Conservation (phyloP, 2,329 filamentous ascomycete species). For the Aspergillus piperis region DNA sequence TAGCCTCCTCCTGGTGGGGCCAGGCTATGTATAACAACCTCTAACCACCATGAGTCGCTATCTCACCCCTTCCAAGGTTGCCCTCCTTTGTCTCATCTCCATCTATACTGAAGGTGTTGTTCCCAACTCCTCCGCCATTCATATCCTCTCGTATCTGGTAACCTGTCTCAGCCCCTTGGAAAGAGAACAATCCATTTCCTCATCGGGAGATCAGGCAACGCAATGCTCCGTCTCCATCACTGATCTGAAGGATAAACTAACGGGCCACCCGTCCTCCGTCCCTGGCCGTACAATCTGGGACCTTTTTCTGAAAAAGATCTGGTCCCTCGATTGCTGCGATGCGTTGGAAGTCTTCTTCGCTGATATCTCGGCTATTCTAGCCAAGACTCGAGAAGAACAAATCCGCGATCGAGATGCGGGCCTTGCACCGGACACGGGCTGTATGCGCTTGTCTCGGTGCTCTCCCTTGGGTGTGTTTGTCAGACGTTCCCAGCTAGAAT, state of each 20-base stretch:
- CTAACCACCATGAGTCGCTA: constrained; percentile 68
- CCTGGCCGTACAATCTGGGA: constrained; percentile 87
- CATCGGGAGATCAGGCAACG: constrained; percentile 28
- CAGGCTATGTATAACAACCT: constrained; percentile 5
- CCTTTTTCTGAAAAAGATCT: constrained; percentile 75
- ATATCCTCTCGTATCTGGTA: constrained; percentile 77
- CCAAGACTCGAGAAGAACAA: constrained; percentile 63
- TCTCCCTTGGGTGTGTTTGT: constrained; percentile 83
- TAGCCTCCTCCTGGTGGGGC: neutral
- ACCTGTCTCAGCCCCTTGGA: constrained; percentile 61
- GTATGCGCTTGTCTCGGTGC: constrained; percentile 66
- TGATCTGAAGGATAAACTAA: constrained; percentile 52
- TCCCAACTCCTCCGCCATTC: constrained; percentile 68
- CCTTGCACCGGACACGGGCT: constrained; percentile 50
- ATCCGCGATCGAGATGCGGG: constrained; percentile 58
- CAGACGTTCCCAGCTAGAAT: constrained; percentile 75
- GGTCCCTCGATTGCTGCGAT: constrained; percentile 81
- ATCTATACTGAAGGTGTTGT: constrained; percentile 75
- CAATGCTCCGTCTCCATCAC: constrained; percentile 42
- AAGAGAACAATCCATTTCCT: constrained; percentile 23
- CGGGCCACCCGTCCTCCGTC: constrained; percentile 52
- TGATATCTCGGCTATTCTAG: constrained; percentile 58
- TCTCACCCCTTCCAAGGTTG: constrained; percentile 85
- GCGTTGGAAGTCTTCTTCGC: constrained; percentile 76
- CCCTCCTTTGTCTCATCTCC: constrained; percentile 75